Evolutionary conservation across 805 yeast species (phyloP).

Genomic region (Candida argentea): DNA sequence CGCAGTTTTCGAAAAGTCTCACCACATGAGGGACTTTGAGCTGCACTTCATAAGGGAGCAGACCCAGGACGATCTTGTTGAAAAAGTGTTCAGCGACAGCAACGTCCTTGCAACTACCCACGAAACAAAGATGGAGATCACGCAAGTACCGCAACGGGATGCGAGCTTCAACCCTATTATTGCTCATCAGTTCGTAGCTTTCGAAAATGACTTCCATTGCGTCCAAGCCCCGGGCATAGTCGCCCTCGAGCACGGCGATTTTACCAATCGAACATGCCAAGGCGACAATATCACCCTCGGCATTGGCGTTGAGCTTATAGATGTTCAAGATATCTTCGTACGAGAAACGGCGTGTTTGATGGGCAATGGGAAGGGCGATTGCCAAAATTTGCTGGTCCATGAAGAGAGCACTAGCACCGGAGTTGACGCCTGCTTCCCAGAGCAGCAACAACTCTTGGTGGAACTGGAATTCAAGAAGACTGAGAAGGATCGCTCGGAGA

Average conservation of each 20-base stretch:
- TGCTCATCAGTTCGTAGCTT: slow-evolving; percentile 17
- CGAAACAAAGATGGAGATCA: slow-evolving; percentile 68
- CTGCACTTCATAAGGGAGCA: slow-evolving; percentile 63
- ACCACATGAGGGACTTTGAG: slow-evolving; percentile 68
- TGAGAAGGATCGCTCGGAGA: slow-evolving; percentile 17
- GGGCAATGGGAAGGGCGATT: slow-evolving; percentile 56
- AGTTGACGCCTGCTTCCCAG: slow-evolving; percentile 58
- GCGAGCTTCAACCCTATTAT: background rate
- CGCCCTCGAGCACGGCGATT: slow-evolving; percentile 57
- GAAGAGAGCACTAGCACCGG: slow-evolving; percentile 33
- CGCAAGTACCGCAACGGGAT: slow-evolving; percentile 39
- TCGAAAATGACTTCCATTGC: slow-evolving; percentile 52
- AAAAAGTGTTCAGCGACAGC: slow-evolving; percentile 64
- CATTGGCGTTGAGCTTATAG: slow-evolving; percentile 35
- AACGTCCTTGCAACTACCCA: slow-evolving; percentile 68
- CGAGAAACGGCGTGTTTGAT: slow-evolving; percentile 45
- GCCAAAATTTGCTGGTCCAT: slow-evolving; percentile 60
- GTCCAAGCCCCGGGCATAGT: slow-evolving; percentile 54
- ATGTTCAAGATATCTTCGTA: slow-evolving; percentile 53
- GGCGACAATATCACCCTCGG: slow-evolving; percentile 28
- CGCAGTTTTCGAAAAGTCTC: slow-evolving; percentile 50
- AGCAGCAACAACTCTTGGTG: slow-evolving; percentile 55
- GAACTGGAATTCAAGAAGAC: slow-evolving; percentile 39
- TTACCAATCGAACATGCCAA: slow-evolving; percentile 65
- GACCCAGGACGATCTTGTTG: slow-evolving; percentile 57